Evolutionary conservation across 139 green algal species (phyloP).

Genomic region (Chlamydomonas applanata): DNA sequence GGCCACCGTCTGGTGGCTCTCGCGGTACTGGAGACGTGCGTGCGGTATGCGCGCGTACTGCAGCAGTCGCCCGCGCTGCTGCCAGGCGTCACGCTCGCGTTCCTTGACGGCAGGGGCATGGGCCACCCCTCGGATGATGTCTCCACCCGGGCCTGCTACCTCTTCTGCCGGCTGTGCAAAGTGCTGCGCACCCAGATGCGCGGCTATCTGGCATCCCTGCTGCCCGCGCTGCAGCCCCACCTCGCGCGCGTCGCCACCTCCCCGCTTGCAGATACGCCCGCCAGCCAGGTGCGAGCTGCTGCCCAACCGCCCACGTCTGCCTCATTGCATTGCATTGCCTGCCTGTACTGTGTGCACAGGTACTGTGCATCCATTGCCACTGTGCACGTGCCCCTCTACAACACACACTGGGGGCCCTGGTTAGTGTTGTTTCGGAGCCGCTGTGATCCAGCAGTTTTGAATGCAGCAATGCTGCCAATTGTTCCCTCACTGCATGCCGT

Average conservation of each 20-base stretch:
- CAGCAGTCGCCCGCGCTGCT: slow-evolving; percentile 44
- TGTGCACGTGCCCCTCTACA: too few relatives aligned
- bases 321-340: too few relatives aligned
- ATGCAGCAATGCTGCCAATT: not conserved
- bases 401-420: too few relatives aligned
- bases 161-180: slow-evolving; percentile 81
- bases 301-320: too few relatives aligned
- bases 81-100: slow-evolving; percentile 45
- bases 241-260: slow-evolving; percentile 61
- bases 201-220: slow-evolving; percentile 48
- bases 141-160: slow-evolving; percentile 70
- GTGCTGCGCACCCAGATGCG: slow-evolving; percentile 56
- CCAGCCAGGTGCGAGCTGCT: slow-evolving; percentile 11
- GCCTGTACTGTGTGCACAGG: too few relatives aligned
- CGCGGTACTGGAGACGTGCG: slow-evolving; percentile 70
- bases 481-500: not conserved
- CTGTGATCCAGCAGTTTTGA: too few relatives aligned
- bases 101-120: slow-evolving; percentile 62
- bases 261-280: slow-evolving; percentile 35
- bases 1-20: slow-evolving; percentile 75
- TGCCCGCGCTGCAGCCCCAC: slow-evolving; percentile 62
- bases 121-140: slow-evolving; percentile 57
- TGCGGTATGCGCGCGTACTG: slow-evolving; percentile 56
- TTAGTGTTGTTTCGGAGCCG: too few relatives aligned
- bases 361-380: too few relatives aligned